A percentile compares a stretch with the other conserved stretches of the same genome.
phyloP scores from a whole-genome alignment of 768 basidiomycete species.

The Termitomyces sp. region DNA sequence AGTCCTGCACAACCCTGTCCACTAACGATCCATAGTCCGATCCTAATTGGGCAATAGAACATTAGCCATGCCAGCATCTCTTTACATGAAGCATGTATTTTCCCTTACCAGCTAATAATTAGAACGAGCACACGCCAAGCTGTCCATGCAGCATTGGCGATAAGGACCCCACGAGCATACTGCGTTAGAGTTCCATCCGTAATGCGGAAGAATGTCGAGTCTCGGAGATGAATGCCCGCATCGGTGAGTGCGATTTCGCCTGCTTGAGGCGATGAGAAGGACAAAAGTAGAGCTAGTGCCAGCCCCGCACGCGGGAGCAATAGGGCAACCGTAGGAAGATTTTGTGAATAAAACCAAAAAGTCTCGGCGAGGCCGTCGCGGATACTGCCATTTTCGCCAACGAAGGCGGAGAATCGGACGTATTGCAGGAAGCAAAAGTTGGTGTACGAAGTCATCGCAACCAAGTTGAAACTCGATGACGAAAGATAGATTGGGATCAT shows the following conservation, averaged over 20 bases:
- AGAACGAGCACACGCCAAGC: conserved; percentile 73
- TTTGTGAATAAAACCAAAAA: conserved; percentile 82
- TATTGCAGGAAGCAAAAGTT: conserved; percentile 84
- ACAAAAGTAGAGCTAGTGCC: conserved; percentile 65
- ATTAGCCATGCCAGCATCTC: background rate
- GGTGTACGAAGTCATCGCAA: conserved; percentile 74
- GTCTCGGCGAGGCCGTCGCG: conserved; percentile 70
- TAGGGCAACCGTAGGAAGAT: conserved; percentile 76
- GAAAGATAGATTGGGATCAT: conserved; percentile 85
- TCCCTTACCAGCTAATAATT: conserved; percentile 62
- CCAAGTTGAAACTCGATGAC: conserved; percentile 70
- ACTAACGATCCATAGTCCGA: conserved; percentile 77
- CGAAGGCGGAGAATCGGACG: conserved; percentile 70
- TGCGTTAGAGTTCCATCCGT: conserved; percentile 62
- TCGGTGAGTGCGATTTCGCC: conserved; percentile 43
- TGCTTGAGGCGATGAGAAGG: conserved; percentile 52
- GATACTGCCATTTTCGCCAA: conserved; percentile 43
- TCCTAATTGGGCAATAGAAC: conserved; percentile 34
- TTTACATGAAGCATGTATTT: background rate
- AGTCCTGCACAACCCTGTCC: conserved; percentile 78
- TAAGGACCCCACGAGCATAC: conserved; percentile 78
- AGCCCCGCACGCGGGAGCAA: conserved; percentile 82
- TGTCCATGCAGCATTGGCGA: conserved; percentile 80
- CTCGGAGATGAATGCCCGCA: conserved; percentile 50
- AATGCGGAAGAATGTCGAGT: conserved; percentile 70